phyloP scores from a whole-genome alignment of 139 green algal genomes.

The Tetradesmus lagerheimii region DNA sequence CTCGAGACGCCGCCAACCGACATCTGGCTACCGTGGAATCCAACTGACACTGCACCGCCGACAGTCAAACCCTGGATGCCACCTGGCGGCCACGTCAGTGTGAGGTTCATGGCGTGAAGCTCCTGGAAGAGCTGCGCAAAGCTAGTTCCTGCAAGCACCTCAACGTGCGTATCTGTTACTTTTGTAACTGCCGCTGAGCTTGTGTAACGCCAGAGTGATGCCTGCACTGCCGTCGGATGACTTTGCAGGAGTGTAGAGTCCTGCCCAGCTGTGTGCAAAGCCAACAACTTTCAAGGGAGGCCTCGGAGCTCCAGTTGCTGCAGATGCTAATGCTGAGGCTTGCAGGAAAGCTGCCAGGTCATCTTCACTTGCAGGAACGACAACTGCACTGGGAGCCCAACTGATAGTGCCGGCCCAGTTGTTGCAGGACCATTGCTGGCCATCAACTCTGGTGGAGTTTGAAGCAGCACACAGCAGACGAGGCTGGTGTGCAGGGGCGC shows the following conservation, averaged over 20 bases:
- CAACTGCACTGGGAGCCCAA: not conserved
- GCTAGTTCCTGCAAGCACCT: constrained; percentile 13
- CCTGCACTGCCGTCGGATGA: not conserved
- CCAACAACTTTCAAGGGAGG: constrained; percentile 4
- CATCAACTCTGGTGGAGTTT: too few relatives aligned
- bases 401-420: constrained; percentile 15
- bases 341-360: not conserved
- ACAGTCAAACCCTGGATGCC: constrained; percentile 19
- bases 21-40: not conserved
- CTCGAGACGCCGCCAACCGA: not conserved
- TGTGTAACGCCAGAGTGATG: not conserved
- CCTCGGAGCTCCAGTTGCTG: not conserved
- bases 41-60: constrained; percentile 9
- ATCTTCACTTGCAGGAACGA: not conserved
- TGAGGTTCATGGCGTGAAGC: not conserved
- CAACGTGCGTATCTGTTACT: not conserved
- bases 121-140: constrained; percentile 4
- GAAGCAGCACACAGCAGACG: not conserved
- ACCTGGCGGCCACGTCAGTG: not conserved
- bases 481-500: not conserved
- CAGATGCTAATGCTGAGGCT: not conserved
- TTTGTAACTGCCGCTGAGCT: constrained; percentile 3
- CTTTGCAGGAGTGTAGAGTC: not conserved
- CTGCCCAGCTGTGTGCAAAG: constrained; percentile 22
- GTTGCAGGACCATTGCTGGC: not conserved